Percentiles rank a stretch among this genome's conserved stretches.
phyloP scores from a whole-genome alignment of 352 stramenopile species.

The Pythium sukuiense region DNA sequence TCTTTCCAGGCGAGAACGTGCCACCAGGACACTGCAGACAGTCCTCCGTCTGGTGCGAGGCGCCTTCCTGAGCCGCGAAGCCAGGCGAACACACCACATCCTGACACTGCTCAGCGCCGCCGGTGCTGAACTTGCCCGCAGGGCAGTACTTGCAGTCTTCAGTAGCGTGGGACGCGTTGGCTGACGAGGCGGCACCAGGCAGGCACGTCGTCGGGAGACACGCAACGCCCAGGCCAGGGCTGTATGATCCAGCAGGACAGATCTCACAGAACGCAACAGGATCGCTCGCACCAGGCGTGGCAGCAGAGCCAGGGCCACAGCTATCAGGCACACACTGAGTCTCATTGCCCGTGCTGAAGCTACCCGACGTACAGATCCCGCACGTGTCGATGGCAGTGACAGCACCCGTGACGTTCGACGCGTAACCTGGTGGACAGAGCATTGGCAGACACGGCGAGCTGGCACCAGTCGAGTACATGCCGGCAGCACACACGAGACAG shows the following conservation, averaged over 20 bases:
- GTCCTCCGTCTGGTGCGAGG: slow-evolving; percentile 32
- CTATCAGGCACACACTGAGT: slow-evolving; percentile 34
- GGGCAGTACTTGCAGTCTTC: slow-evolving; percentile 33
- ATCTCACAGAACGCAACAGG: slow-evolving; percentile 34
- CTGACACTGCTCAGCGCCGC: slow-evolving; percentile 32
- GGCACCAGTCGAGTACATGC: slow-evolving; percentile 40
- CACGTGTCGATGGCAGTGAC: slow-evolving; percentile 30
- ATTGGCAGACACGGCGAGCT: slow-evolving; percentile 34
- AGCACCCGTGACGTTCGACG: slow-evolving; percentile 24
- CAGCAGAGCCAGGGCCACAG: slow-evolving; percentile 33
- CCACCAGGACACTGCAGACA: slow-evolving; percentile 38
- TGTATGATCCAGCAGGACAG: slow-evolving; percentile 38
- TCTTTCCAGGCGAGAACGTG: slow-evolving; percentile 34
- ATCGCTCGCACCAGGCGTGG: slow-evolving; percentile 31
- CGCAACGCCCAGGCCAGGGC: slow-evolving; percentile 27
- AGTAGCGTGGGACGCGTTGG: slow-evolving; percentile 31
- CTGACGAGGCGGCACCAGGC: slow-evolving; percentile 25
- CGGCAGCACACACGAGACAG: slow-evolving; percentile 34
- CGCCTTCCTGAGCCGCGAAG: slow-evolving; percentile 33
- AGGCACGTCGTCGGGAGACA: slow-evolving; percentile 34
- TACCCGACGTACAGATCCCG: slow-evolving; percentile 30
- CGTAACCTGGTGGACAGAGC: slow-evolving; percentile 32
- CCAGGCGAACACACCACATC: slow-evolving; percentile 33
- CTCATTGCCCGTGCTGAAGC: slow-evolving; percentile 35
- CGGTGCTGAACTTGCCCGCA: slow-evolving; percentile 34